Conservation (phyloP, 805 yeast species). For the Wickerhamomyces xylosicus region DNA sequence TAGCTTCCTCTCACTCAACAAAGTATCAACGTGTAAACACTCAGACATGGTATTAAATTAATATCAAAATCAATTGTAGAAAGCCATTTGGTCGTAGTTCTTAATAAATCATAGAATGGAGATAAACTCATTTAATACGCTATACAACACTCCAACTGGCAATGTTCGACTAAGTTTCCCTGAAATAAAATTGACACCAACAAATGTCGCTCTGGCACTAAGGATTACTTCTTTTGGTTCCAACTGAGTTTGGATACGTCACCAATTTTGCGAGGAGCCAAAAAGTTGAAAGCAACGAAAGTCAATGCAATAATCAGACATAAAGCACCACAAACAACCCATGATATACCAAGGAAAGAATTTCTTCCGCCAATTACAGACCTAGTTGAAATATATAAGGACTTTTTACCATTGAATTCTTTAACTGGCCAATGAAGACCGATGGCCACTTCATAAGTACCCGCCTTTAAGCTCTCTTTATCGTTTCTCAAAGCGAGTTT, state of each 20-base stretch:
- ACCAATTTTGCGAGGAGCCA: constrained; percentile 62
- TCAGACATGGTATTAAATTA: too few relatives aligned
- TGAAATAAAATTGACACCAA: too few relatives aligned
- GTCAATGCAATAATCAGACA: constrained; percentile 48
- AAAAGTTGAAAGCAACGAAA: constrained; percentile 42
- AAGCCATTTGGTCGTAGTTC: too few relatives aligned
- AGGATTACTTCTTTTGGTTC: constrained; percentile 35
- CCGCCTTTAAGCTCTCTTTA: constrained; percentile 39
- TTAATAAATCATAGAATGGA: too few relatives aligned
- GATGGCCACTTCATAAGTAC: constrained; percentile 52
- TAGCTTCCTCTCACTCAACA: too few relatives aligned
- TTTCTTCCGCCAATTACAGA: constrained; percentile 73
- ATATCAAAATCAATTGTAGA: too few relatives aligned
- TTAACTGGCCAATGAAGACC: constrained; percentile 77
- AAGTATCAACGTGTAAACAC: too few relatives aligned
- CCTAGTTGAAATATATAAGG: constrained; percentile 56
- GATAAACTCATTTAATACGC: too few relatives aligned
- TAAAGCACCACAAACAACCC: constrained; percentile 69
- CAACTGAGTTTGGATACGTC: constrained; percentile 65
- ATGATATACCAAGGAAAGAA: constrained; percentile 57
- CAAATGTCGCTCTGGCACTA: too few relatives aligned
- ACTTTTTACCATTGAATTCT: constrained; percentile 58
- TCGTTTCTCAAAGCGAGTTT: constrained; percentile 59
- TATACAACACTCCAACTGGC: too few relatives aligned
- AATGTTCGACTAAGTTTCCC: too few relatives aligned